Base-by-base conservation (phyloP, 2,329 filamentous ascomycete species). In the Phialophora macrospora region DNA sequence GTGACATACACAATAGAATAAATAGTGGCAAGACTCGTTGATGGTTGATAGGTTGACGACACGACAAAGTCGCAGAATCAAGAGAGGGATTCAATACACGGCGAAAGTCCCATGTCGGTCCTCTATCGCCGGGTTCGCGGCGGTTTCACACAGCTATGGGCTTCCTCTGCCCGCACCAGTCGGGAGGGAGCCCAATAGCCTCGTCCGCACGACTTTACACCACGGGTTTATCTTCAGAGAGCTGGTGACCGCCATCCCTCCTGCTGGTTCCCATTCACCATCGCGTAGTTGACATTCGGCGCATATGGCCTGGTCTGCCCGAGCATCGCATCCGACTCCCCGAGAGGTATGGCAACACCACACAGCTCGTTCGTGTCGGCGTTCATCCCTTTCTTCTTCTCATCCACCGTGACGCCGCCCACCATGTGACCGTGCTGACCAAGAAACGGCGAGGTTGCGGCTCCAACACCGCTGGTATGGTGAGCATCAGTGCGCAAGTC, bases 401-500 rank as follows among this genome's bases (percentile, higher is more conserved):
- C 62, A 44, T 54, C 44, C 17, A 17, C 12, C 8, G 58, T 9
- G 8, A 30, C 26, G 48, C 55, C n/a, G 55, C 55, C 14, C 8
- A 30, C 55, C 55, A 57, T 44, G 55, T 57, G 55, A 57, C 32
- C 24, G 38, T 60, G 55, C 41, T 34, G 54, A 22, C 32, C 28
- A 28, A 54, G 20, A 12, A 60, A 60, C 34, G 56, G 55, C 28
- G 62, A 60, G 34, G 48, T 55, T 60, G 48, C n/a, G 49, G 41
- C 30, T 14, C 46, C 61, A 26, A 22, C 26, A 30, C 24, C 51
- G 28, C 51, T 46, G 56, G 60, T 26, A 55, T 26, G 26, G 26
- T 55, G 49, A 12, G 12, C 55, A 55, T 30, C 32, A 38, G 26
- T n/a, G 30, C 32, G 51, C 61, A 67, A 61, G 55, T 64, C 51